Percentiles rank a stretch among this genome's conserved stretches.
These are phyloP conservation scores for Vicia villosa DNA, from an alignment of 306 rosid species.

Conservation along the genomic window DNA sequence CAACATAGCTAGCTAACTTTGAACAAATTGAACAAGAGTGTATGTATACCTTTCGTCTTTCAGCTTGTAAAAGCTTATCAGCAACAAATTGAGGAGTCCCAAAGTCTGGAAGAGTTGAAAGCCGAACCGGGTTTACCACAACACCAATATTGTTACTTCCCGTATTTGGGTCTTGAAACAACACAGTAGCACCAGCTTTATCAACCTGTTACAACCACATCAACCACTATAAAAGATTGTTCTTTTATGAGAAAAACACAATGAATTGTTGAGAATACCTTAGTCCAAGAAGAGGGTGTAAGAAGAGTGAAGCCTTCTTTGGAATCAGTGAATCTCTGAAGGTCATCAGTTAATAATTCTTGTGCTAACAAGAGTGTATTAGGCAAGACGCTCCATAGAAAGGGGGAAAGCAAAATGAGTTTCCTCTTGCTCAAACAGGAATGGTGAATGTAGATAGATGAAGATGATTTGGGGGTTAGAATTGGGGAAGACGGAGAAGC, in stretches of 20 bases:
- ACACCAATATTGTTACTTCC: slow-evolving; percentile 85
- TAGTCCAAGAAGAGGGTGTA: slow-evolving; percentile 78
- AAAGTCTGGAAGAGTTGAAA: slow-evolving; percentile 73
- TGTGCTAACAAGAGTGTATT: slow-evolving; percentile 54
- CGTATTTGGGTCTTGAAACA: slow-evolving; percentile 68
- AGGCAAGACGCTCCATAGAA: slow-evolving; percentile 47
- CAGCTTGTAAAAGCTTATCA: slow-evolving; percentile 88
- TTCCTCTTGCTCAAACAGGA: slow-evolving; percentile 52
- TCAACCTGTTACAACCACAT: slow-evolving; percentile 57
- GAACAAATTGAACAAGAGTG: background rate
- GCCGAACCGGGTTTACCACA: slow-evolving; percentile 88
- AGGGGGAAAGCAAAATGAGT: slow-evolving; percentile 45
- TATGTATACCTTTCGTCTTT: slow-evolving; percentile 68
- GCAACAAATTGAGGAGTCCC: slow-evolving; percentile 87
- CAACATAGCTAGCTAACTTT: background rate
- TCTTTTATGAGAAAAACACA: slow-evolving; percentile 1
- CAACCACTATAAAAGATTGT: slow-evolving; percentile 27
- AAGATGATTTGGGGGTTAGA: slow-evolving; percentile 37
- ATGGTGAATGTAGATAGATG: slow-evolving; percentile 19
- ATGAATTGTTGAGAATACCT: slow-evolving; percentile 45
- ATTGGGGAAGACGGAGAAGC: slow-evolving; percentile 39
- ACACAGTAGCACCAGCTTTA: slow-evolving; percentile 84
- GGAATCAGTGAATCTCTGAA: slow-evolving; percentile 73
- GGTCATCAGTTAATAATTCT: slow-evolving; percentile 48
- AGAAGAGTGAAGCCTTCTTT: slow-evolving; percentile 91